Base-by-base conservation (phyloP, 345 rosid genomes). In the Lepidium didymum region DNA sequence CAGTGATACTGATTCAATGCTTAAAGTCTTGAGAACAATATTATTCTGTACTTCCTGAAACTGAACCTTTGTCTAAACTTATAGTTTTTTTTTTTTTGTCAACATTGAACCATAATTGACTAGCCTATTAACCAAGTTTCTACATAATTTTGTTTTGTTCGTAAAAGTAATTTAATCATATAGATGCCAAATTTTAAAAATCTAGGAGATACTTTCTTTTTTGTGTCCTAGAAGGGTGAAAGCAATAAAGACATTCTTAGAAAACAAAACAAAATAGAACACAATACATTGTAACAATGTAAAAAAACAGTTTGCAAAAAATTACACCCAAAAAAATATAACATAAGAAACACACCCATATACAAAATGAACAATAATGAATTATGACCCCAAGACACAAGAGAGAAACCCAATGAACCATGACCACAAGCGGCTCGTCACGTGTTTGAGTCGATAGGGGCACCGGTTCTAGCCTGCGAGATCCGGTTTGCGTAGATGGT, bases 401-500 rank as follows among this genome's bases (percentile, higher is more conserved):
- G 35, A 57, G 35, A 42, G 21, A 46, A 31, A 19, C 68, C 70
- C 58, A 44, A 56, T 11, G 57, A 55, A 63, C 64, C 51, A 27
- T 5, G 41, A 44, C 33, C 56, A 63, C 50, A 36, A 53, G 66
- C 49, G 25, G 12, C 15, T 51, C 36, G 43, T 67, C 16, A 74
- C 2, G 63, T 61, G 78, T 61, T 25, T 37, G 74, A 1, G 36
- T 87, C 91, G 40, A 88, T 81, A 8, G 93, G 72, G 0, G 84
- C 73, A 52, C 93, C 93, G n/a, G 89, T 87, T 81, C 99, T 76
- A 36, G 99, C 99, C 80, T 94, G 96, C 2, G 99, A 94, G 72
- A 94, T 94, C 73, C 99, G 84, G 80, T 89, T 91, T 3, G 99
- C 99, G 57, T 94, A 94, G 58, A 94, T 87, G 6, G 99, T 94